phyloP scores from a whole-genome alignment of 2,329 filamentous ascomycete genomes.

The Diplodia scrobiculata region DNA sequence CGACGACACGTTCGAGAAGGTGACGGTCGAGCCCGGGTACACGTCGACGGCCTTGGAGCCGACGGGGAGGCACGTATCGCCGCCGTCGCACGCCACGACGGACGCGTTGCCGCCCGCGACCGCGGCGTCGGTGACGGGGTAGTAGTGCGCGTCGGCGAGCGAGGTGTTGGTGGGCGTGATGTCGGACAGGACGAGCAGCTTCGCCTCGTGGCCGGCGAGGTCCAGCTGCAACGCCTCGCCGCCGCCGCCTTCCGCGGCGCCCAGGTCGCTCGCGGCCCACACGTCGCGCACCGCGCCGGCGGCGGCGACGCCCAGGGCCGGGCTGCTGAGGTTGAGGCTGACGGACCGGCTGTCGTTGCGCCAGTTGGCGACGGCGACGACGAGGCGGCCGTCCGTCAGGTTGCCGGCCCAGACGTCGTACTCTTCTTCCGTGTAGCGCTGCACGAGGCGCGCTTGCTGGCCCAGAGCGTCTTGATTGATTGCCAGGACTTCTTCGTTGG shows the following conservation, averaged over 20 bases:
- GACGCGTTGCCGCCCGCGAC: conserved; percentile 39
- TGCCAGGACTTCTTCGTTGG: conserved; percentile 58
- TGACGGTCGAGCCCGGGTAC: conserved; percentile 35
- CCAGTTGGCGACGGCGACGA: conserved; percentile 46
- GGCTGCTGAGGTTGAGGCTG: conserved; percentile 38
- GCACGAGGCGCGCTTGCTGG: conserved; percentile 54
- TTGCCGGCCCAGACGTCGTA: conserved; percentile 46
- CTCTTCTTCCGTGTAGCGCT: conserved; percentile 44
- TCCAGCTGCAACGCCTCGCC: not conserved
- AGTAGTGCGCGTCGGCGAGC: conserved; percentile 35
- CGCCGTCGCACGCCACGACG: conserved; percentile 37
- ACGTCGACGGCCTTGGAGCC: conserved; percentile 43
- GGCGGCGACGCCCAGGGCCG: conserved; percentile 32
- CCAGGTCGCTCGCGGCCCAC: conserved; percentile 33
- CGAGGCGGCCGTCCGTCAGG: conserved; percentile 41
- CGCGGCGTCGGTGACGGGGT: conserved; percentile 39
- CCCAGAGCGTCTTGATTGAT: conserved; percentile 61
- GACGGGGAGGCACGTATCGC: conserved; percentile 37
- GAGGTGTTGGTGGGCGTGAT: conserved; percentile 32
- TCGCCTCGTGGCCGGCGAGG: conserved; percentile 37
- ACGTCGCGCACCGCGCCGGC: conserved; percentile 35
- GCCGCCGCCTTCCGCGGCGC: conserved; percentile 11
- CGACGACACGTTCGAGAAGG: conserved; percentile 38
- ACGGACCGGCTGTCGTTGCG: conserved; percentile 41
- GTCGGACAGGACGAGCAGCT: conserved; percentile 43